phyloP scores from a whole-genome alignment of 202 grass and related monocot species.

The Cymbopogon flexuosus region DNA sequence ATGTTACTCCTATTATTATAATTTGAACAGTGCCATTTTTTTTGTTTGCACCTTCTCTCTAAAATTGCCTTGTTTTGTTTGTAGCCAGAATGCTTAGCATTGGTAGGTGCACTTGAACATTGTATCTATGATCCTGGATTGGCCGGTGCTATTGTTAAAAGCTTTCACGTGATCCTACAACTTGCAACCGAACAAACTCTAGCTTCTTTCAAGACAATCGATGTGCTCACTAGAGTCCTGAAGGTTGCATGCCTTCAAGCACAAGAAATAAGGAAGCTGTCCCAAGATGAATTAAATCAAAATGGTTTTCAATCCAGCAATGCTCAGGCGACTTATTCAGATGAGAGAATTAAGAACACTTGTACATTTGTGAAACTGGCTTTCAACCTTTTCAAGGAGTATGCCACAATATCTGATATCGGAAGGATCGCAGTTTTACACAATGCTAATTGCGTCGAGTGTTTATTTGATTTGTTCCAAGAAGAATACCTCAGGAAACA shows the following conservation, averaged over 20 bases:
- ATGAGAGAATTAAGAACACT: conserved; percentile 38
- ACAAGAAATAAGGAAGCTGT: conserved; percentile 61
- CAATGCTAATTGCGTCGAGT: conserved; percentile 68
- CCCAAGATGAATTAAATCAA: conserved; percentile 41
- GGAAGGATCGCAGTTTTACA: conserved; percentile 67
- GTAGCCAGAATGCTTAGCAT: conserved; percentile 87
- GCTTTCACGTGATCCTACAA: conserved; percentile 79
- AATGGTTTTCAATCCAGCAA: conserved; percentile 35
- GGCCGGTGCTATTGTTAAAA: conserved; percentile 69
- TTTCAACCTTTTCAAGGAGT: conserved; percentile 85
- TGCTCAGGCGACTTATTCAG: conserved; percentile 28
- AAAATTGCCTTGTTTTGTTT: conserved; percentile 37
- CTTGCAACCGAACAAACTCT: conserved; percentile 72
- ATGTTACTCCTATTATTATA: conserved; percentile 7
- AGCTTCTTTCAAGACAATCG: conserved; percentile 70
- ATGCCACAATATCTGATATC: conserved; percentile 65
- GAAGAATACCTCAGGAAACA: conserved; percentile 71
- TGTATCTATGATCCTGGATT: conserved; percentile 65
- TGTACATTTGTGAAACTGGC: conserved; percentile 66
- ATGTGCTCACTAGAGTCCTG: conserved; percentile 68
- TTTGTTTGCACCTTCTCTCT: conserved; percentile 28
- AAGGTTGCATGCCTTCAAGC: conserved; percentile 73
- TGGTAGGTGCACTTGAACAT: conserved; percentile 65
- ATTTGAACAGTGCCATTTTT: conserved; percentile 9
- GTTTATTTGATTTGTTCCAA: conserved; percentile 86